These are phyloP conservation scores for Tephrocybe sp. DNA, from an alignment of 768 basidiomycete genomes.

Conservation along the genomic window DNA sequence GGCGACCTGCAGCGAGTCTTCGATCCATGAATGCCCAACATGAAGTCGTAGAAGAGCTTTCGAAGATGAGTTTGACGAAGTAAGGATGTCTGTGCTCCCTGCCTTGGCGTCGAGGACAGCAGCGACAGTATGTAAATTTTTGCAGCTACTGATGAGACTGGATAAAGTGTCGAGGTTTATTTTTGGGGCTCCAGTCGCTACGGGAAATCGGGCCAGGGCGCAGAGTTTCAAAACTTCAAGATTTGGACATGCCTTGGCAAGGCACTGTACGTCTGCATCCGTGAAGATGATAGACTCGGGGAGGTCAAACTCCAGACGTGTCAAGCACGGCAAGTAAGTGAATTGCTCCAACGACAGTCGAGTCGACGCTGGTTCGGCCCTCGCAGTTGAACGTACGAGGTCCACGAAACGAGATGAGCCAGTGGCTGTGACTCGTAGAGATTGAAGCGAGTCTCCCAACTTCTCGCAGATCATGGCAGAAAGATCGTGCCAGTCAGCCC, in stretches of 20 bases:
- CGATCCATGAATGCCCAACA: constrained; percentile 73
- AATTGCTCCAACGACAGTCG: constrained; percentile 65
- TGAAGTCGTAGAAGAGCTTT: constrained; percentile 68
- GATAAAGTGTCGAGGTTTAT: constrained; percentile 66
- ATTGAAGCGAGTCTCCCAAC: constrained; percentile 59
- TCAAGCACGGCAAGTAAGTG: constrained; percentile 49
- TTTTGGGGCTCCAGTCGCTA: constrained; percentile 48
- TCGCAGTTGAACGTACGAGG: constrained; percentile 72
- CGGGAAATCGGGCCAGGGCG: constrained; percentile 65
- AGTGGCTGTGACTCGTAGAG: constrained; percentile 61
- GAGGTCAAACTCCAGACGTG: constrained; percentile 74
- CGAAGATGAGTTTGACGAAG: constrained; percentile 52
- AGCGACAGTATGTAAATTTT: constrained; percentile 61
- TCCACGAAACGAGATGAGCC: constrained; percentile 80
- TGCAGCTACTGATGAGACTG: constrained; percentile 57
- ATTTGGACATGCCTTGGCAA: constrained; percentile 64
- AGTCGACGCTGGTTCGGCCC: constrained; percentile 59
- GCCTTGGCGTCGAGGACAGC: constrained; percentile 62
- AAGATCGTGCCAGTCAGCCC: constrained; percentile 74
- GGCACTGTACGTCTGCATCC: constrained; percentile 54
- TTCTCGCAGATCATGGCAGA: constrained; percentile 61
- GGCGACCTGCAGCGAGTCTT: constrained; percentile 66
- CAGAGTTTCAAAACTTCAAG: constrained; percentile 70
- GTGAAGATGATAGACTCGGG: constrained; percentile 73
- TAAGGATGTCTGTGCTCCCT: constrained; percentile 45